Conservation (phyloP, 192 early-diverging fungal genomes). For the Podila epigama region DNA sequence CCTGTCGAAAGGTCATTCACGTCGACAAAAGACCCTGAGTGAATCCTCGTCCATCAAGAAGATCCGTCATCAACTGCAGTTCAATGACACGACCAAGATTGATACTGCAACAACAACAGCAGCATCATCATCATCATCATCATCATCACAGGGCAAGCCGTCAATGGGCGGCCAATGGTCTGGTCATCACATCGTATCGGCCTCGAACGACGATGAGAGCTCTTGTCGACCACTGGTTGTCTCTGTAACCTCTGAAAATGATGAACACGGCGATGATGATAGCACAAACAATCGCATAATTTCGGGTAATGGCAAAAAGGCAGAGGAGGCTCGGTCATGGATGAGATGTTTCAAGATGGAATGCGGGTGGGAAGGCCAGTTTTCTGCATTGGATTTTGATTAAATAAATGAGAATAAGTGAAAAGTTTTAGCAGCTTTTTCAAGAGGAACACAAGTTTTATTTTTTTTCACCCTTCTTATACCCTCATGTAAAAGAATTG, state of each 20-base stretch:
- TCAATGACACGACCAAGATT: not conserved
- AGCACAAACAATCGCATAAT: not conserved
- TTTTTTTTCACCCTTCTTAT: no score
- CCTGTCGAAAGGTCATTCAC: not conserved
- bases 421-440: no score
- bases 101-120: no score
- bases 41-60: not conserved
- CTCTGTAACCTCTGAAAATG: not conserved
- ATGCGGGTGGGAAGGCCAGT: constrained; percentile 4
- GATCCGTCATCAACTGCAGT: constrained; percentile 6
- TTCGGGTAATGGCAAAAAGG: constrained; percentile 1
- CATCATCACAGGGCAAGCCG: not conserved
- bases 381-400: not conserved
- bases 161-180: not conserved
- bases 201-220: no score
- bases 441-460: no score
- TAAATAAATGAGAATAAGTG: no score
- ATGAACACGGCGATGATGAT: not conserved
- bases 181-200: no score
- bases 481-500: no score
- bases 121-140: not conserved
- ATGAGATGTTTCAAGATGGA: constrained; percentile 7
- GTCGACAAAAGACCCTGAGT: not conserved
- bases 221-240: not conserved
- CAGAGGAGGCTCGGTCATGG: constrained; percentile 3